Percentiles rank a stretch among this genome's conserved stretches.
Conservation (phyloP, 306 rosid species). For the Spatholobus suberectus region DNA sequence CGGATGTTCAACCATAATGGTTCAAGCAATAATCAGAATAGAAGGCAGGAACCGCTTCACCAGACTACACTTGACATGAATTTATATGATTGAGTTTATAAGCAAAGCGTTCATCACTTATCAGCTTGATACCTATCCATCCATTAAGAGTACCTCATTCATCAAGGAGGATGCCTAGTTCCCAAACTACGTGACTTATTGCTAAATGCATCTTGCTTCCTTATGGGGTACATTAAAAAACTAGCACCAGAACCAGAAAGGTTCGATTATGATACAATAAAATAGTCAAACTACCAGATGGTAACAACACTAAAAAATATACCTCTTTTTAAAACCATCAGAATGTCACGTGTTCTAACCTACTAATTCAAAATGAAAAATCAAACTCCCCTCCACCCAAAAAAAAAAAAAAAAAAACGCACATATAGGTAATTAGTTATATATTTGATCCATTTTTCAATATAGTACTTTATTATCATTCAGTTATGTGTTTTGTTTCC, state of each 20-base stretch:
- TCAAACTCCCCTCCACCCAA: too few species aligned
- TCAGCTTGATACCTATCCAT: background rate
- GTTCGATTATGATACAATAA: constrained; percentile 8
- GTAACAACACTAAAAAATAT: background rate
- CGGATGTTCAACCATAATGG: constrained; percentile 1
- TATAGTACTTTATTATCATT: background rate
- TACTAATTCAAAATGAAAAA: background rate
- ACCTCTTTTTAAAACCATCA: background rate
- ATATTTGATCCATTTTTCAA: background rate
- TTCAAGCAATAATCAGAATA: background rate
- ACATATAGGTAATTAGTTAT: too few species aligned
- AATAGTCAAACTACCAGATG: background rate
- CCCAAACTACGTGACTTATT: background rate
- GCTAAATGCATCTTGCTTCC: background rate
- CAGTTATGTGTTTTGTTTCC: background rate
- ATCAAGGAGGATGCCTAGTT: background rate
- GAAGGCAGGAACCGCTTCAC: constrained; percentile 1
- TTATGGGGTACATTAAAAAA: background rate
- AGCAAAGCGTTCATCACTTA: background rate
- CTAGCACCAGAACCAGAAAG: constrained; percentile 8
- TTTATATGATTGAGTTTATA: background rate
- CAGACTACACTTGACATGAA: constrained; percentile 8
- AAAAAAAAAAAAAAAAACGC: too few species aligned
- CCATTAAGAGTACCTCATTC: background rate
- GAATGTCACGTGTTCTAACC: background rate